Evolutionary conservation across 2,329 filamentous ascomycete species (phyloP).

Genomic region (Colletotrichum salicis): DNA sequence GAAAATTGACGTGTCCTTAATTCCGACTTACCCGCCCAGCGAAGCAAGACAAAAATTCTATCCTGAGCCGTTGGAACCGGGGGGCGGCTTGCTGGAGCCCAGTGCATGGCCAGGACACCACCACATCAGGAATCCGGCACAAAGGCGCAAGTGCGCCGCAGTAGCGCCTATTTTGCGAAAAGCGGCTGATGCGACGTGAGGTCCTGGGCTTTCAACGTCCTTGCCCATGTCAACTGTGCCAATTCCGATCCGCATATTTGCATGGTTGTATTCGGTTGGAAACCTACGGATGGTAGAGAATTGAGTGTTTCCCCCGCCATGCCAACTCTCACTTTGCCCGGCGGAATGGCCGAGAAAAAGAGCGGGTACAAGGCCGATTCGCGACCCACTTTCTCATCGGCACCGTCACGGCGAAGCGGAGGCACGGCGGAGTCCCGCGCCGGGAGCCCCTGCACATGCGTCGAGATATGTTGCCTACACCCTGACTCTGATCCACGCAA

Average conservation of each 20-base stretch:
- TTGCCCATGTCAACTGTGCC: not conserved
- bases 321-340: not conserved
- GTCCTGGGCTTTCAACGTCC: not conserved
- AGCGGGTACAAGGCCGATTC: not conserved
- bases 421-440: slow-evolving; percentile 11
- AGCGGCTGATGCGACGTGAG: not conserved
- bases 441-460: not conserved
- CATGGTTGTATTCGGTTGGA: too few species aligned
- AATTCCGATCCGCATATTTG: not conserved
- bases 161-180: not conserved
- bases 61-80: slow-evolving; percentile 1
- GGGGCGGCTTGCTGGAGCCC: not conserved
- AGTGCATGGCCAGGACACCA: not conserved
- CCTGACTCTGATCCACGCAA: not conserved
- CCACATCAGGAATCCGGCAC: not conserved
- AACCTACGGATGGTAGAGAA: not conserved
- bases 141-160: not conserved
- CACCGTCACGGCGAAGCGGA: slow-evolving; percentile 4
- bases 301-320: not conserved
- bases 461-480: not conserved
- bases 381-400: slow-evolving; percentile 7
- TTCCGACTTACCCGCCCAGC: slow-evolving; percentile 7
- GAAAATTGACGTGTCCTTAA: not conserved
- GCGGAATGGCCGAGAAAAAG: not conserved
- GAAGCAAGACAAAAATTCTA: slow-evolving; percentile 1